Conservation (phyloP, 192 early-diverging fungal species). For the Phlyctochytrium planicorne region DNA sequence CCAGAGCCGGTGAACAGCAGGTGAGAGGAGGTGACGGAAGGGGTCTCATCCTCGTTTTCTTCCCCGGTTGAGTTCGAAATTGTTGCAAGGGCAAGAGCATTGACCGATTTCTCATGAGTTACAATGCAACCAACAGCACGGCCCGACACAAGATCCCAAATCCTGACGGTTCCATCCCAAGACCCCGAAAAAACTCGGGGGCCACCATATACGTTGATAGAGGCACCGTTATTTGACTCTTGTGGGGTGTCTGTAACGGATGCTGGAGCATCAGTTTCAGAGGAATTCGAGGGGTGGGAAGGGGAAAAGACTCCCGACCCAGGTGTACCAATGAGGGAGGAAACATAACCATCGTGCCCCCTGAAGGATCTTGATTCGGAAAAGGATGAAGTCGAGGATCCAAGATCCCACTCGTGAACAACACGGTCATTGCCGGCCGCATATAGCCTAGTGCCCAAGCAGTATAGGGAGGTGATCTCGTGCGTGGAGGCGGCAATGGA, state of each 20-base stretch:
- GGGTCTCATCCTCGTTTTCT: neutral
- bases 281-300: neutral
- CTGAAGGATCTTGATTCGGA: slow-evolving; percentile 2
- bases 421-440: slow-evolving; percentile 21
- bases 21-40: neutral
- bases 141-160: slow-evolving; percentile 20
- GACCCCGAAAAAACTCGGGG: slow-evolving; percentile 17
- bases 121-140: neutral
- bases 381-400: neutral
- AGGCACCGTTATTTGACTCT: neutral
- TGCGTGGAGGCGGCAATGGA: neutral
- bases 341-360: slow-evolving; percentile 21
- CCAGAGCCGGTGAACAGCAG: slow-evolving; percentile 8
- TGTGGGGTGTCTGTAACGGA: neutral
- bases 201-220: neutral
- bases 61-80: neutral
- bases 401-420: slow-evolving; percentile 14
- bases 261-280: too few relatives aligned
- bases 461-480: slow-evolving; percentile 10
- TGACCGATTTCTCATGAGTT: slow-evolving; percentile 6
- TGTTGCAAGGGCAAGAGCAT: slow-evolving; percentile 6
- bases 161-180: slow-evolving; percentile 15
- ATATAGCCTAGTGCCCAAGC: slow-evolving; percentile 3
- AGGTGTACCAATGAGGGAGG: slow-evolving; percentile 7
- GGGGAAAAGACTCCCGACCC: neutral